These are phyloP conservation scores for Flaveria ramosissima DNA, from an alignment of 129 eudicot genomes.

Conservation along the genomic window DNA sequence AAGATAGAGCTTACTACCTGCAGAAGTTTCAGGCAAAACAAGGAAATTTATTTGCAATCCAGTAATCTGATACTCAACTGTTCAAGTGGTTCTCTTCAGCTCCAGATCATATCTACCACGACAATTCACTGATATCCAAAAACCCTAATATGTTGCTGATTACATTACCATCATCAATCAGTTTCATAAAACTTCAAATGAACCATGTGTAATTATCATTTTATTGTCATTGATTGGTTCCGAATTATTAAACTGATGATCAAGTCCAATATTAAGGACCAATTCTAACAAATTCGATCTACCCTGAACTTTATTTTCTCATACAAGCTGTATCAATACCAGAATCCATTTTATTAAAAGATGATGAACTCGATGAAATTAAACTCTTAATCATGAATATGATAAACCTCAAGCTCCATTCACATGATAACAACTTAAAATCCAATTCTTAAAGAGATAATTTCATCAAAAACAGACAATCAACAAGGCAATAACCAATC, in stretches of 20 bases:
- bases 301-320: background rate
- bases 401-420: constrained; percentile 11
- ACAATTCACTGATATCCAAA: background rate
- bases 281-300: background rate
- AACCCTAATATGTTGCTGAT: background rate
- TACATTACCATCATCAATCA: constrained; percentile 16
- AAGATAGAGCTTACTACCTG: background rate
- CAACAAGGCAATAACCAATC: background rate
- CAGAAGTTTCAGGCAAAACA: background rate
- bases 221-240: background rate
- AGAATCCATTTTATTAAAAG: background rate
- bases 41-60: background rate
- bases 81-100: background rate
- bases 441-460: background rate
- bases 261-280: background rate
- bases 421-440: background rate
- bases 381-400: constrained; percentile 3
- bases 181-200: background rate
- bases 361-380: background rate
- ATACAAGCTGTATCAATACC: background rate
- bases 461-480: background rate
- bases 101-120: background rate
- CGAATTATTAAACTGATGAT: background rate
- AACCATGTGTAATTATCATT: background rate
- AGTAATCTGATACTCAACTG: background rate